Base-by-base conservation (phyloP, 208 protist species). In the Sergeia podlipaevii region DNA sequence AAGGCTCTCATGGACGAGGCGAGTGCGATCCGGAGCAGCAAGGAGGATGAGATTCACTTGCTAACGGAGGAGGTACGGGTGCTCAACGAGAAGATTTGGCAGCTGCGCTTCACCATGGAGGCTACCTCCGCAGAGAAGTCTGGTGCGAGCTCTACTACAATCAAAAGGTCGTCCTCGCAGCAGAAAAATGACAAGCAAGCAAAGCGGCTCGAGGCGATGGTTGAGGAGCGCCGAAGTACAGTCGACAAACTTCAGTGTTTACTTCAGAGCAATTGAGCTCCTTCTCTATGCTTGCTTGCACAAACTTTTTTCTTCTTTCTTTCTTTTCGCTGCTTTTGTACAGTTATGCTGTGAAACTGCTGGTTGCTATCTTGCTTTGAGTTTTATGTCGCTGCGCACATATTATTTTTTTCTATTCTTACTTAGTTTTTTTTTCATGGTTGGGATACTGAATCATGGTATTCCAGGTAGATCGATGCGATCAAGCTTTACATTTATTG, bases 61-160 rank as follows among this genome's bases (percentile, higher is more conserved):
- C 58, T 91, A 21, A 91, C 84, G 18, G 84, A 91, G 53, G 72
- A 86, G 43, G 43, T 91, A 58, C 60, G 80, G 10, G 34, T 57
- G 37, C 65, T 91, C 32, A 91, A 91, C 41, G 80, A 91, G 69
- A 72, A 70, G 34, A 88, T 91, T 45, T 89, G 84, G 84, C 84
- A 91, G 56, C 49, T 85, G 32, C 67, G 65, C 39, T 91, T 83
- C 36, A 41, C 63, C 24, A 28, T 85, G 2, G 28, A 27, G 18
- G 42, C 62, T 0, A 49, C 7, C 5, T 32, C 26, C 26, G 7
- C 33, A 28, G 39, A 36, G 53, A 44, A 7, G n/a, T 44, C 24
- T 47, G 7, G 38, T 36, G 7, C 30, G 27, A 3, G 52, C 39
- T 42, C 34, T 54, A 7, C 6, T 54, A 30, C 38, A 17, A 26